Evolutionary conservation across 2,329 filamentous ascomycete genomes (phyloP), one percentile per base, ranked within the genome.

Genomic region (Endoconidiophora laricicola): DNA sequence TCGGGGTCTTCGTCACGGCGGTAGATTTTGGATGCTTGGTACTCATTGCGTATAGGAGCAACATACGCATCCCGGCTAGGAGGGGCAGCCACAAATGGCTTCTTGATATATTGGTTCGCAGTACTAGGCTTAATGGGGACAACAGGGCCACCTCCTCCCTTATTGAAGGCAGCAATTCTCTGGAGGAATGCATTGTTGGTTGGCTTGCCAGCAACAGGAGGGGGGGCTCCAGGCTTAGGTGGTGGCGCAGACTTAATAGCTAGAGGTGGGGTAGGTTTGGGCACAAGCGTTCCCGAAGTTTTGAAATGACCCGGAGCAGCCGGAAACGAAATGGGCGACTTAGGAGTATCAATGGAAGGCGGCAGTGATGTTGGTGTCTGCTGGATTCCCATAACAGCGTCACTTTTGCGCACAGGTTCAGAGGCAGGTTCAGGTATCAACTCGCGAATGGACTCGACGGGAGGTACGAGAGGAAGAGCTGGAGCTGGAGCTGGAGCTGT

Each of bases 151-250:
- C 87, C 86, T 37, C 84, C 78, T 42, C 85, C 71, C 62, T 90
- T 91, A 66, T 98, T 98, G 69, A 98, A 98, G 42, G 91, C 90
- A 33, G 91, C 91, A 61, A 98, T 94, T 55, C 91, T 84, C 66
- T 96, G 91, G 61, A 78, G 88, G 69, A 98, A 96, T 2, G 91
- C 86, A 60, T 76, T 84, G 43, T 69, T 72, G 9, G 65, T 63
- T 24, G 87, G 86, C 63, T 94, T 94, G 58, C 86, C 85, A 7
- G 70, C 65, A 7, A 73, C 72, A 10, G 86, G 82, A 38, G 84
- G 81, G 20, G 79, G 71, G 53, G 76, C 78, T 50, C 69, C 71
- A 49, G 68, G 62, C 58, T 69, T 74, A 55, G 61, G 59, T 23
- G 54, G 54, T 7, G 57, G 40, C 22, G 63, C 24, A 24, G 48